These are phyloP conservation scores for Akanthomyces muscarius DNA, from an alignment of 2,329 filamentous ascomycete species.

Conservation along the genomic window DNA sequence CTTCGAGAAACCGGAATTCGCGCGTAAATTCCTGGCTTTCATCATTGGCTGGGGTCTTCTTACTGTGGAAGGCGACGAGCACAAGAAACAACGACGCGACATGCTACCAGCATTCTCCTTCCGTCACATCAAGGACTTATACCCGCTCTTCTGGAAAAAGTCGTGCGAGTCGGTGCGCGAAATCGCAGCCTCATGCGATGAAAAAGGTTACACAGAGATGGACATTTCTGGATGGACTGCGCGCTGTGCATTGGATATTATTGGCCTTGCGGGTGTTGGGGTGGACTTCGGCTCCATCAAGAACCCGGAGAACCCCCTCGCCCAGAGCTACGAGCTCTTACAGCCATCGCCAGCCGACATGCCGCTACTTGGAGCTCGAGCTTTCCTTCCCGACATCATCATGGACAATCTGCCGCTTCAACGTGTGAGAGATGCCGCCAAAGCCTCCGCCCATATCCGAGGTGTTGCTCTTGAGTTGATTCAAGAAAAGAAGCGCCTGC, in stretches of 20 bases:
- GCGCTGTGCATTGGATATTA: constrained; percentile 33
- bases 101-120: constrained; percentile 32
- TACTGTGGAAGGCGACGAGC: constrained; percentile 30
- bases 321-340: constrained; percentile 31
- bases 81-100: constrained; percentile 31
- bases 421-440: constrained; percentile 24
- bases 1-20: constrained; percentile 53
- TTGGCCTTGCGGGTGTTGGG: constrained; percentile 32
- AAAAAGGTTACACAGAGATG: constrained; percentile 19
- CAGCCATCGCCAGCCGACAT: constrained; percentile 16
- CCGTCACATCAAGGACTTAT: constrained; percentile 30
- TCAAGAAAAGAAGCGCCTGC: constrained; percentile 26
- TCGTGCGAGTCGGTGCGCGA: constrained; percentile 24
- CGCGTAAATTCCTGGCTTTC: constrained; percentile 70
- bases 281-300: constrained; percentile 32
- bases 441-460: constrained; percentile 26
- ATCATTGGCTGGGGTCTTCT: constrained; percentile 63
- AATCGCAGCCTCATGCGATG: constrained; percentile 12
- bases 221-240: constrained; percentile 23
- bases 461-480: constrained; percentile 31
- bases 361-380: constrained; percentile 16
- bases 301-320: constrained; percentile 32
- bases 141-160: constrained; percentile 33
- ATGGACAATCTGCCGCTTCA: constrained; percentile 17
- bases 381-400: constrained; percentile 18